Evolutionary conservation across 257 asterid genomes (phyloP).

Genomic region (Nicotiana sylvestris): DNA sequence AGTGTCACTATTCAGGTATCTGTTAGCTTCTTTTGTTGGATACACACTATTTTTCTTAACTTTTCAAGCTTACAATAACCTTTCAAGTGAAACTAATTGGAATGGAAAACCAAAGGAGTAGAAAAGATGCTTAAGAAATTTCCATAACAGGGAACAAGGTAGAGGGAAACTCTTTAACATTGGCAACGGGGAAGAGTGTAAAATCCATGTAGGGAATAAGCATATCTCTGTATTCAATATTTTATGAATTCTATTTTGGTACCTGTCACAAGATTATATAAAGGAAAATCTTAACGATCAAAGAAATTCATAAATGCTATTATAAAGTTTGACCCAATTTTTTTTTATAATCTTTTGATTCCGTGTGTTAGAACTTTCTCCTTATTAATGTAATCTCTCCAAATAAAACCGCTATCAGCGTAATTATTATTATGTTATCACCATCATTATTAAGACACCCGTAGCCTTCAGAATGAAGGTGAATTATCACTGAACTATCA

Average conservation of each 20-base stretch:
- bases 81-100: neutral
- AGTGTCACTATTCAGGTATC: conserved; percentile 71
- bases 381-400: neutral
- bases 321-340: neutral
- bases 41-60: neutral
- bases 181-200: neutral
- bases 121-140: neutral
- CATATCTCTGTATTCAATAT: neutral
- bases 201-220: neutral
- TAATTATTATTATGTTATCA: neutral
- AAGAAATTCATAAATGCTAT: neutral
- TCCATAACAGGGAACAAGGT: neutral
- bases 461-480: neutral
- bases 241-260: neutral
- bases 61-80: neutral
- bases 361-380: neutral
- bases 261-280: neutral
- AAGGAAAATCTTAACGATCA: neutral
- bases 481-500: neutral
- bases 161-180: neutral
- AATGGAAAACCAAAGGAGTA: neutral
- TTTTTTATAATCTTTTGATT: neutral
- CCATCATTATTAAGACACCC: neutral
- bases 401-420: too few relatives aligned
- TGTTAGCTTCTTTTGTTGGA: neutral